Conservation (phyloP, 1,284 basidiomycete species). For the Lentinus polychrous region DNA sequence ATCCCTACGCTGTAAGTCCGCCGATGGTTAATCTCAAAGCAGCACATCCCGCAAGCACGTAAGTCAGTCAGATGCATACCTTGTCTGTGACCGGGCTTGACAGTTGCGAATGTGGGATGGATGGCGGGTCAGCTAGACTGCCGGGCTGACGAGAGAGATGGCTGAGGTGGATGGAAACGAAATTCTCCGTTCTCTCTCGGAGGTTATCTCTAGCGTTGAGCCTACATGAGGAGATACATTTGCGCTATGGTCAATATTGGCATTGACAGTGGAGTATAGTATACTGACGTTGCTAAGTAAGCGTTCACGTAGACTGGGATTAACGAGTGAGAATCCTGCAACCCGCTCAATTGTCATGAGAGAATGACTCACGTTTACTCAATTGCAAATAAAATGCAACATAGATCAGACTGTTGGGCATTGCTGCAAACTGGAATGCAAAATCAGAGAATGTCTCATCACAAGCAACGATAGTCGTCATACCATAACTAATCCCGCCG, state of each 20-base stretch:
- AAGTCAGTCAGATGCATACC: not conserved
- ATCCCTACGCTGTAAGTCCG: not conserved
- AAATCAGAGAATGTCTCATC: not conserved
- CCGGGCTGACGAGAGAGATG: slow-evolving; percentile 5
- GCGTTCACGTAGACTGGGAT: slow-evolving; percentile 43
- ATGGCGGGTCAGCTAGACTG: not conserved
- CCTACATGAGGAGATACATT: slow-evolving; percentile 9
- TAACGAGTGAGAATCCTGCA: not conserved
- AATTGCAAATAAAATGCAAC: slow-evolving; percentile 44
- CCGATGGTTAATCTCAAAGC: not conserved
- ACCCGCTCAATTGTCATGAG: not conserved
- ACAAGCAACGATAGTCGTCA: not conserved
- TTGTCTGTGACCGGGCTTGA: not conserved
- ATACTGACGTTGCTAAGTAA: slow-evolving; percentile 36
- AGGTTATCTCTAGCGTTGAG: slow-evolving; percentile 38
- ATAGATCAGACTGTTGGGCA: slow-evolving; percentile 46
- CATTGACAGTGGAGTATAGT: not conserved
- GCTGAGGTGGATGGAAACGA: slow-evolving; percentile 37
- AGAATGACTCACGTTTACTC: slow-evolving; percentile 39
- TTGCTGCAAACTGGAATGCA: slow-evolving; percentile 30
- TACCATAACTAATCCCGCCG: slow-evolving; percentile 34
- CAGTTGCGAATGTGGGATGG: not conserved
- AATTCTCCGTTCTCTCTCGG: slow-evolving; percentile 28
- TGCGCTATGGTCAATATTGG: not conserved
- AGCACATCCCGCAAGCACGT: not conserved